These are phyloP conservation scores for Lotus japonicus DNA, from an alignment of 306 rosid genomes.

Conservation along the genomic window DNA sequence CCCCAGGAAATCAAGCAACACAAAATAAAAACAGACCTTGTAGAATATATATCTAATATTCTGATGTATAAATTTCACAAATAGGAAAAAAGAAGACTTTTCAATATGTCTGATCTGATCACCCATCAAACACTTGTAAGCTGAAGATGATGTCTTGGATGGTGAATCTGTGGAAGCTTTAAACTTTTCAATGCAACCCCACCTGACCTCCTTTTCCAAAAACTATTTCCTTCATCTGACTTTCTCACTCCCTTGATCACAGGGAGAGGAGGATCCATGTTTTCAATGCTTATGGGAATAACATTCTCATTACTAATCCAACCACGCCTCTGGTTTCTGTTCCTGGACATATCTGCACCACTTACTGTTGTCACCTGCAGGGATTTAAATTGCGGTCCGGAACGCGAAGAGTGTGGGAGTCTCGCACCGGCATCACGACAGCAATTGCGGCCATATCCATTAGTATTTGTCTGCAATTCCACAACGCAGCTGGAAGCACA, in stretches of 20 bases:
- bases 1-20: constrained; percentile 3
- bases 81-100: background rate
- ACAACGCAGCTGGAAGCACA: too few species aligned
- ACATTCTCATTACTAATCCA: constrained; percentile 20
- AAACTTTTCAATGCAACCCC: constrained; percentile 46
- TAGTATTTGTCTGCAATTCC: too few species aligned
- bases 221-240: constrained; percentile 27
- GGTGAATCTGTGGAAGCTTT: constrained; percentile 51
- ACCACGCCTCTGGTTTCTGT: background rate
- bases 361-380: background rate
- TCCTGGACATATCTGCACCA: background rate
- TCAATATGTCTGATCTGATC: background rate
- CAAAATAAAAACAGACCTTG: background rate
- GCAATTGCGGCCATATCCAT: too few species aligned
- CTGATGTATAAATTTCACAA: background rate
- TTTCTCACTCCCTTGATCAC: constrained; percentile 40
- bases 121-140: constrained; percentile 48
- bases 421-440: too few species aligned
- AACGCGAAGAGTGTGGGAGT: too few species aligned
- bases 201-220: constrained; percentile 78
- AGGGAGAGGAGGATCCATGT: constrained; percentile 70
- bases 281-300: constrained; percentile 30
- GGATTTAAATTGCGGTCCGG: too few species aligned
- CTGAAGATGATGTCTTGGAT: constrained; percentile 33
- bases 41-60: background rate